Conservation (phyloP, 2,329 filamentous ascomycete genomes). For the Cercospora sesami region DNA sequence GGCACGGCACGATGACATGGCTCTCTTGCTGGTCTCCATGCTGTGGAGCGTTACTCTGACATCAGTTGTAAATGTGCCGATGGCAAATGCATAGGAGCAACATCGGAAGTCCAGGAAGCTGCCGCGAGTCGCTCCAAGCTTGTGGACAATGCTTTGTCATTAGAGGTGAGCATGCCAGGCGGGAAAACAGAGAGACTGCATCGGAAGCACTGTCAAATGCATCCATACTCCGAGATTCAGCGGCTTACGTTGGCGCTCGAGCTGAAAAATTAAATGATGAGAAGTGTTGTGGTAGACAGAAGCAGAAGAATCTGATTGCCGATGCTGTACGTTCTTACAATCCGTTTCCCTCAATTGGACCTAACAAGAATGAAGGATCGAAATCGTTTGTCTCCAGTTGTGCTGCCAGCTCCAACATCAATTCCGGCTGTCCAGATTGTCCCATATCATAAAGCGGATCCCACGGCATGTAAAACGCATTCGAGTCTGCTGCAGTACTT, state of each 20-base stretch:
- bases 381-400: conserved; percentile 8
- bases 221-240: neutral
- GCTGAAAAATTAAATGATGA: neutral
- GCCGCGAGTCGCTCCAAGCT: neutral
- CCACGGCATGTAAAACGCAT: conserved; percentile 2
- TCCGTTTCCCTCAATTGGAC: neutral
- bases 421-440: conserved; percentile 9
- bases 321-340: neutral
- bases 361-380: conserved; percentile 10
- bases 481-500: neutral
- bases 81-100: neutral
- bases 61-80: neutral
- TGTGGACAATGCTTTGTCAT: neutral
- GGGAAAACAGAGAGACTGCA: neutral
- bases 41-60: neutral
- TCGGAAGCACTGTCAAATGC: neutral
- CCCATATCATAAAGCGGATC: conserved; percentile 10
- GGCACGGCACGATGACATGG: neutral
- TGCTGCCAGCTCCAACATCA: conserved; percentile 11
- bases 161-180: neutral
- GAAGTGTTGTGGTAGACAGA: neutral
- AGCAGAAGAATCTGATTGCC: neutral
- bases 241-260: neutral
- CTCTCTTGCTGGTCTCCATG: neutral
- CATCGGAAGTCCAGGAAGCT: neutral